Percentiles rank a stretch among this genome's conserved stretches.
Evolutionary conservation across 805 yeast species (phyloP).

Genomic region (Hanseniaspora guilliermondii): DNA sequence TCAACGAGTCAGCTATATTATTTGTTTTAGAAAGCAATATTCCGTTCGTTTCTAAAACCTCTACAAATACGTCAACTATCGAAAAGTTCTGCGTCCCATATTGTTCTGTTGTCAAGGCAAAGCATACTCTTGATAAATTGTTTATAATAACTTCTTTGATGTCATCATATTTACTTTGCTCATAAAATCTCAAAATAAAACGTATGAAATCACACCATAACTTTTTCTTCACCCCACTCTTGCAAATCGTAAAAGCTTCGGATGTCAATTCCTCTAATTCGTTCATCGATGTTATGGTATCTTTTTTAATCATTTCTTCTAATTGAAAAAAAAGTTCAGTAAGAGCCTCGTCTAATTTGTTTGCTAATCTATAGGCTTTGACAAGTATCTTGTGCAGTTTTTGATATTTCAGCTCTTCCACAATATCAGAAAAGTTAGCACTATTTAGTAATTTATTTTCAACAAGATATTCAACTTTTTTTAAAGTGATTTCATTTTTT

Average conservation of each 20-base stretch:
- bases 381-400: neutral
- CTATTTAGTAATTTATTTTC: neutral
- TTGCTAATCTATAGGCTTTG: neutral
- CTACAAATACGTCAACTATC: constrained; percentile 43
- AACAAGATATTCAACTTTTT: neutral
- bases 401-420: neutral
- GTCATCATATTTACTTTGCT: constrained; percentile 12
- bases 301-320: neutral
- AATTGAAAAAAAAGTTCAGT: neutral
- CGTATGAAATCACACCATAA: constrained; percentile 13
- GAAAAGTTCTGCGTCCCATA: constrained; percentile 25
- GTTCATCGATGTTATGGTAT: no score
- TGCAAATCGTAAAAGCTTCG: constrained; percentile 1
- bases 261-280: neutral
- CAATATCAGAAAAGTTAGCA: neutral
- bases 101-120: constrained; percentile 18
- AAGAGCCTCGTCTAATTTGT: neutral
- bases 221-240: neutral
- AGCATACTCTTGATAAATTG: constrained; percentile 5
- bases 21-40: constrained; percentile 40
- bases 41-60: constrained; percentile 40
- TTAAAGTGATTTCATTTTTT: neutral
- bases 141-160: constrained; percentile 13
- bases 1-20: constrained; percentile 46
- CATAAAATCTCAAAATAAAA: constrained; percentile 16